Evolutionary conservation across 257 asterid genomes (phyloP).

Genomic region (Penstemon davidsonii): DNA sequence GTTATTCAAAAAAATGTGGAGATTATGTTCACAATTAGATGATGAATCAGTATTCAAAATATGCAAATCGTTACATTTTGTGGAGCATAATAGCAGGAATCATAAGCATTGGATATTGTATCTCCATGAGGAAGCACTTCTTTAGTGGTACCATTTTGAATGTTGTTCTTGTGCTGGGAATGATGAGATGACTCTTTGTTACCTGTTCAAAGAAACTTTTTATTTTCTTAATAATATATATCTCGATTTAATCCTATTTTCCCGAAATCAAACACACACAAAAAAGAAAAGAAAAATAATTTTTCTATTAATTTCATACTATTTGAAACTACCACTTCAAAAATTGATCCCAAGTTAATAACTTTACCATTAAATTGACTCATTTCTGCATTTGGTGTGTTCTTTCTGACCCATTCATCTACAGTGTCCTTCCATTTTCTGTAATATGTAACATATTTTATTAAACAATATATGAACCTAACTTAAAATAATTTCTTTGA

Average conservation of each 20-base stretch:
- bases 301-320: not conserved
- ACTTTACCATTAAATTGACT: slow-evolving; percentile 33
- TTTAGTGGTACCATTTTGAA: slow-evolving; percentile 9
- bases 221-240: not conserved
- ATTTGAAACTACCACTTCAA: not conserved
- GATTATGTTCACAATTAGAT: not conserved
- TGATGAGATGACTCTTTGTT: slow-evolving; percentile 21
- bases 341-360: not conserved
- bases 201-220: slow-evolving; percentile 9
- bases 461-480: not conserved
- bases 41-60: not conserved
- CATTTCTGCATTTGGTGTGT: slow-evolving; percentile 32
- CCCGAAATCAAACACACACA: no score
- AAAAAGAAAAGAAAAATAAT: not conserved
- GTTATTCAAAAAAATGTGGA: not conserved
- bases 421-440: slow-evolving; percentile 61
- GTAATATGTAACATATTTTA: slow-evolving; percentile 7
- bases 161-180: slow-evolving; percentile 26
- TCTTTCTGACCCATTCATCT: slow-evolving; percentile 59
- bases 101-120: slow-evolving; percentile 13
- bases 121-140: not conserved
- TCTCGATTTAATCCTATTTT: not conserved
- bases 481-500: not conserved
- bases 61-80: slow-evolving; percentile 29
- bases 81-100: slow-evolving; percentile 26